These are phyloP conservation scores for Vicia villosa DNA, from an alignment of 306 rosid genomes.

Conservation along the genomic window DNA sequence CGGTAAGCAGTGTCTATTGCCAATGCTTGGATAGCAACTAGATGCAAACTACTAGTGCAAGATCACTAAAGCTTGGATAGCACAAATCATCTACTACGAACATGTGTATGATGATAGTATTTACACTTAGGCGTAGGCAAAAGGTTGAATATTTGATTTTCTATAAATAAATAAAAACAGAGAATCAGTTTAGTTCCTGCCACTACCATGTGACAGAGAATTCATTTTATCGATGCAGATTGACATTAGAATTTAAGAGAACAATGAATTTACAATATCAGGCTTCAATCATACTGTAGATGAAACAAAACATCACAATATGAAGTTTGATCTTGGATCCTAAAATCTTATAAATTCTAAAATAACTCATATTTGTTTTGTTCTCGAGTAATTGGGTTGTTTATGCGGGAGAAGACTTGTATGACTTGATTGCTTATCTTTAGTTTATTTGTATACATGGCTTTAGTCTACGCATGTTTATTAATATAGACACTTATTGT, in stretches of 20 bases:
- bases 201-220: neutral
- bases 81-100: too few relatives aligned
- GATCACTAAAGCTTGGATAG: too few relatives aligned
- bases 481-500: neutral
- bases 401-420: neutral
- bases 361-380: neutral
- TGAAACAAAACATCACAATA: neutral
- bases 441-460: too few relatives aligned
- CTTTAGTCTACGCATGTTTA: neutral
- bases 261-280: neutral
- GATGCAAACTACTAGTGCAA: too few relatives aligned
- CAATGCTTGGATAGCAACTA: too few relatives aligned
- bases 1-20: too few relatives aligned
- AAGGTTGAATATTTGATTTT: too few relatives aligned
- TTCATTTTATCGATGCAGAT: neutral
- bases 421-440: neutral
- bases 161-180: too few relatives aligned
- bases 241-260: neutral
- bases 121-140: too few relatives aligned
- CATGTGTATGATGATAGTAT: too few relatives aligned
- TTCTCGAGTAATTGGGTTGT: neutral
- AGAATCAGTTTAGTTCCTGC: too few relatives aligned
- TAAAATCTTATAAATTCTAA: neutral
- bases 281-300: neutral
- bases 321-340: neutral